Percentiles rank a stretch among this genome's conserved stretches.
phyloP scores from a whole-genome alignment of 139 green algal species.

The Auxenochlorella pyrenoidosa region DNA sequence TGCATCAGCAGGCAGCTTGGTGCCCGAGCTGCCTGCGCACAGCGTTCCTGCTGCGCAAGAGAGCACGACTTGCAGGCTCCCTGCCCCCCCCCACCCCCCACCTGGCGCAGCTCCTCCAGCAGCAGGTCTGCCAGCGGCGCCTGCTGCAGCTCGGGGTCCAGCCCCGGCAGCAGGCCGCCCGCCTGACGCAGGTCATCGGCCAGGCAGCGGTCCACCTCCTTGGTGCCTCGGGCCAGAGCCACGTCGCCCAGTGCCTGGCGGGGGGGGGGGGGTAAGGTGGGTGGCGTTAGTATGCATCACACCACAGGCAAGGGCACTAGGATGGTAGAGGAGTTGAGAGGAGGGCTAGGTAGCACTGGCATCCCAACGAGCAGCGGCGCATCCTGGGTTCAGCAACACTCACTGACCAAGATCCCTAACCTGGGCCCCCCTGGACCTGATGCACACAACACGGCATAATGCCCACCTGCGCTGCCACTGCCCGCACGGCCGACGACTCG shows the following conservation, averaged over 20 bases:
- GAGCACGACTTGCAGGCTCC: too few species aligned
- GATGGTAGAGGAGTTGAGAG: too few species aligned
- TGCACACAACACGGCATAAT: neutral
- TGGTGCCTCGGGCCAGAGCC: slow-evolving; percentile 35
- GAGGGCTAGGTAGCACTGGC: too few species aligned
- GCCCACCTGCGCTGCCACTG: slow-evolving; percentile 20
- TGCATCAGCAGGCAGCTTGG: too few species aligned
- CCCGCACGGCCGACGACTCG: slow-evolving; percentile 22
- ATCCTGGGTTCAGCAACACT: too few species aligned
- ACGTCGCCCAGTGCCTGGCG: slow-evolving; percentile 47
- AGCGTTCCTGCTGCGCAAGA: too few species aligned
- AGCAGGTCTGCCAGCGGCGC: slow-evolving; percentile 52
- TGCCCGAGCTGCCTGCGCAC: too few species aligned
- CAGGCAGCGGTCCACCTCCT: slow-evolving; percentile 32
- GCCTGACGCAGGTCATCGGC: neutral
- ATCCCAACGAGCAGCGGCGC: too few species aligned
- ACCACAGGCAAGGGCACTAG: too few species aligned
- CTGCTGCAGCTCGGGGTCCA: slow-evolving; percentile 34
- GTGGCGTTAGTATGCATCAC: neutral
- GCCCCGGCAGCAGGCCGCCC: neutral
- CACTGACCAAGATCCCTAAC: too few species aligned
- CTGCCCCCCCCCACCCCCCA: too few species aligned
- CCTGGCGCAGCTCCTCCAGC: slow-evolving; percentile 39
- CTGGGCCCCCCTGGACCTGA: too few species aligned
- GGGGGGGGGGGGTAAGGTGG: neutral